A percentile compares a stretch with the other conserved stretches of the same genome.
Conservation (phyloP, 768 basidiomycete species). For the Leucogyrophana mollusca region DNA sequence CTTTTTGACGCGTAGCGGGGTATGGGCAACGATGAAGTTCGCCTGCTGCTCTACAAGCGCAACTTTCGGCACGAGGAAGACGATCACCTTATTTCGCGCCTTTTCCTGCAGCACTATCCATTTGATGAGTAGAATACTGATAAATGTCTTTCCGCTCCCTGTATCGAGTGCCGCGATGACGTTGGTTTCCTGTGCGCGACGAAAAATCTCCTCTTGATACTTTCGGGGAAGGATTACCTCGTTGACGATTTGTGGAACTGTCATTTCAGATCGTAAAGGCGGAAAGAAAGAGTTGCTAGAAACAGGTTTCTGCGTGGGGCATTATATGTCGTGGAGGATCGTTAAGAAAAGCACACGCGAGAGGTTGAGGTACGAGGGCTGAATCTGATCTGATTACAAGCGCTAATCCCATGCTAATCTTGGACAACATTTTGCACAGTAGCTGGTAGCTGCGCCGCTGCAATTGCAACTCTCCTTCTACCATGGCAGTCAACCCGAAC, state of each 20-base stretch:
- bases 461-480: constrained; percentile 3
- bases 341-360: background rate
- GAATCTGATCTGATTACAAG: too few species aligned
- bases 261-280: constrained; percentile 3
- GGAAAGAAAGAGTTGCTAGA: background rate
- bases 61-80: constrained; percentile 86
- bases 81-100: constrained; percentile 55
- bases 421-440: too few species aligned
- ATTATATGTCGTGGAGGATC: background rate
- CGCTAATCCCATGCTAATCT: too few species aligned
- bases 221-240: constrained; percentile 45
- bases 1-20: constrained; percentile 63
- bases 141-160: constrained; percentile 61
- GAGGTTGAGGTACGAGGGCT: too few species aligned
- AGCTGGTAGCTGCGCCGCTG: too few species aligned
- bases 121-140: constrained; percentile 66
- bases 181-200: constrained; percentile 47
- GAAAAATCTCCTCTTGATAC: constrained; percentile 58
- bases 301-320: too few species aligned
- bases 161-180: constrained; percentile 61
- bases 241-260: constrained; percentile 21
- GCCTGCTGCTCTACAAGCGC: constrained; percentile 84
- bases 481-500: constrained; percentile 74
- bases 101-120: constrained; percentile 60
- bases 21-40: constrained; percentile 61